A percentile compares a stretch with the other conserved stretches of the same genome.
phyloP scores from a whole-genome alignment of 2,329 filamentous ascomycete genomes.

The Aspergillus sp. region DNA sequence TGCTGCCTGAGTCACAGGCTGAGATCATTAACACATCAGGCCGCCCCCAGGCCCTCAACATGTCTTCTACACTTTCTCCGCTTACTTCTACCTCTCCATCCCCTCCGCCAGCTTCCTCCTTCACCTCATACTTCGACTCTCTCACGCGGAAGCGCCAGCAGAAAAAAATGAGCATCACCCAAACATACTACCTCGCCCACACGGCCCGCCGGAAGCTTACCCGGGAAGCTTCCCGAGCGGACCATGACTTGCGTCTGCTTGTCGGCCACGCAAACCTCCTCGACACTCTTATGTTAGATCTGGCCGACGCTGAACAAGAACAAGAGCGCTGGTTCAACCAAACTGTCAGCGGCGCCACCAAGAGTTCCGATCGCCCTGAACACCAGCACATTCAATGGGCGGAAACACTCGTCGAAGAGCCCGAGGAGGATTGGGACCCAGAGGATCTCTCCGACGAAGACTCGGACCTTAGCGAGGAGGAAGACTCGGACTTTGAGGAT shows the following conservation, averaged over 20 bases:
- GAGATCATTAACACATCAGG: constrained; percentile 29
- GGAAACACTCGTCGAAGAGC: constrained; percentile 71
- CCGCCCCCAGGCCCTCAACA: constrained; percentile 22
- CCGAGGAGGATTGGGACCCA: constrained; percentile 68
- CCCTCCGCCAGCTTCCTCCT: constrained; percentile 21
- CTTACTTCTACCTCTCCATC: not conserved
- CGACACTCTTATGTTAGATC: constrained; percentile 86
- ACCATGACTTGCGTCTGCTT: constrained; percentile 92
- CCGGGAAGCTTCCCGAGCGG: constrained; percentile 80
- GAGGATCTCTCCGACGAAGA: constrained; percentile 63
- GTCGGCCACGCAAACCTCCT: constrained; percentile 98
- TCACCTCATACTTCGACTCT: constrained; percentile 44
- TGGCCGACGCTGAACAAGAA: constrained; percentile 90
- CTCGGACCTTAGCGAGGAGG: constrained; percentile 48
- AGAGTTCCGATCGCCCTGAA: constrained; percentile 52
- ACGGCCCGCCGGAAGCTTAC: constrained; percentile 96
- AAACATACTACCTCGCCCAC: constrained; percentile 98
- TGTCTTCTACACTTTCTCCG: constrained; percentile 17
- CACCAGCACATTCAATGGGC: constrained; percentile 82
- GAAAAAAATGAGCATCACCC: constrained; percentile 95
- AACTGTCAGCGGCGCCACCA: constrained; percentile 75
- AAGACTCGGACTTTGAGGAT: constrained; percentile 51
- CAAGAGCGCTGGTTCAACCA: constrained; percentile 99
- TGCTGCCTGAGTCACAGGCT: constrained; percentile 29
- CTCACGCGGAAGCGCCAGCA: constrained; percentile 47